Evolutionary conservation across 345 rosid genomes (phyloP), one percentile per base, ranked within the genome.

Genomic region (Aquilaria yunnanensis): DNA sequence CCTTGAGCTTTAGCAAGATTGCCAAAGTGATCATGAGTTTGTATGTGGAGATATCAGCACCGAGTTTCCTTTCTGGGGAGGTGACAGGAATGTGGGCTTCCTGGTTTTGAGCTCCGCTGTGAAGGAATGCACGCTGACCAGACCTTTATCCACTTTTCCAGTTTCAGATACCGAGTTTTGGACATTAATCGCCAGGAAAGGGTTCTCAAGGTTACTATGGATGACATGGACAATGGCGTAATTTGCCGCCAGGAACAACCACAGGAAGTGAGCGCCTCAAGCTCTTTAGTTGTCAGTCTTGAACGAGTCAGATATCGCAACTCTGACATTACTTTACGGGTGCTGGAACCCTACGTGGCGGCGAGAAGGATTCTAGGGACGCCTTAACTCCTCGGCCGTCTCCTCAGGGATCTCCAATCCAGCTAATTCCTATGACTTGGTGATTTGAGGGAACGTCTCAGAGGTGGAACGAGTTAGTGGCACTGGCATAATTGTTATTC

Each of bases 1-100:
- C 16, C 16, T 53, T 41, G 67, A 69, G 1, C 2, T 29, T 14
- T 57, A 31, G 54, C 0, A 0, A 9, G 23, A 4, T 2, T 79
- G 81, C 47, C 54, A 51, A 0, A 0, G 16, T 16, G 16, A 16
- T 16, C 16, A 47, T 5, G 5, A 0, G 50, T 80, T 74, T 57
- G 7, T 5, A 31, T 85, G 88, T 16, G 81, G 83, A 37, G 12
- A 29, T 0, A 1, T 79, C 51, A 12, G 41, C 0, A 69, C 66
- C 0, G 59, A 60, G 3, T 83, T 51, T 64, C 92, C 89, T 33
- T 86, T 86, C 63, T 71, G 66, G 51, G 85, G 86, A 63, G 8
- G 8, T 2, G 43, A 8, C 43, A 0, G 43, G 0, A 0, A 23
- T 83, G 92, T 16, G 88, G 86, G 2, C 62, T 72, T 61, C 83